Evolutionary conservation across 768 basidiomycete species (phyloP).

Genomic region (Termitomyces sp.): DNA sequence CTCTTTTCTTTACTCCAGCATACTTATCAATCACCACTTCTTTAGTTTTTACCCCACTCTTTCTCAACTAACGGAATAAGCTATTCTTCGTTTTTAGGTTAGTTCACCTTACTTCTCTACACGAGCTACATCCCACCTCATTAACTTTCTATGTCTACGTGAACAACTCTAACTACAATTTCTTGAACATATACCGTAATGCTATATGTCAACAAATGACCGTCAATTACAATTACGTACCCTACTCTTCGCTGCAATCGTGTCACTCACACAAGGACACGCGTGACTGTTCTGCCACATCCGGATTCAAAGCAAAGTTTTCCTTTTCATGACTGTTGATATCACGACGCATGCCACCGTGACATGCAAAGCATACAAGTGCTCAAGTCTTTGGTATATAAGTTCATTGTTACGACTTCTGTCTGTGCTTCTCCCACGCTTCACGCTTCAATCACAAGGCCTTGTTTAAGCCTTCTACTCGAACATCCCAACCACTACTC

Average conservation of each 20-base stretch:
- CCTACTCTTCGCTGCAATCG: too few species aligned
- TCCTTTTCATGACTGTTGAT: neutral
- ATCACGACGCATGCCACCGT: too few species aligned
- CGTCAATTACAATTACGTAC: neutral
- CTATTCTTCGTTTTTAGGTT: neutral
- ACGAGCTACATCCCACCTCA: neutral
- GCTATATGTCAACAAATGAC: neutral
- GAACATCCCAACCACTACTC: conserved; percentile 21
- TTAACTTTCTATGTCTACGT: neutral
- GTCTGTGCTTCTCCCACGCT: neutral
- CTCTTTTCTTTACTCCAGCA: neutral
- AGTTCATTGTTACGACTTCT: neutral
- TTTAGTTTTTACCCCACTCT: neutral
- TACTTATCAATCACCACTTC: neutral
- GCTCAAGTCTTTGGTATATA: neutral
- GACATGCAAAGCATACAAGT: too few species aligned
- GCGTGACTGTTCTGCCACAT: too few species aligned
- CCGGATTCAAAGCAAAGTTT: too few species aligned
- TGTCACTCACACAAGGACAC: too few species aligned
- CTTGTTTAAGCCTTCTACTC: conserved; percentile 15
- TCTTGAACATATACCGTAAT: neutral
- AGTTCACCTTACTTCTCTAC: neutral
- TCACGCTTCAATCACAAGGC: conserved; percentile 6
- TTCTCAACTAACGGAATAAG: too few species aligned
- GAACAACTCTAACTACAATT: too few species aligned